Conservation (phyloP, 2,329 filamentous ascomycete species). For the Pseudomassariella vexata region DNA sequence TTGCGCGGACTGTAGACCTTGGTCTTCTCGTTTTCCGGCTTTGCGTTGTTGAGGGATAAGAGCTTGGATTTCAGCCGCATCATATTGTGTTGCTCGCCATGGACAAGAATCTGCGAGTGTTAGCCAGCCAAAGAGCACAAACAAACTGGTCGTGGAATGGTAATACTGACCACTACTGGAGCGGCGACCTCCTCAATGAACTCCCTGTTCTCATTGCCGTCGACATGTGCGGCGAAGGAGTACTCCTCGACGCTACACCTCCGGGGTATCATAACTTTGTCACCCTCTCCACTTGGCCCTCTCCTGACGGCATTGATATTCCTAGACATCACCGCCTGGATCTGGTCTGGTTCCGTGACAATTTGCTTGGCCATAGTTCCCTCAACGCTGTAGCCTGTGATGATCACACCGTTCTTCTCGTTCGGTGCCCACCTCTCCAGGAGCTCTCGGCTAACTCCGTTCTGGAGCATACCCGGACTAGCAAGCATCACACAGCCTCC, state of each 20-base stretch:
- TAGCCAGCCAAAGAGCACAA: no score
- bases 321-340: constrained; percentile 86
- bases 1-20: constrained; percentile 94
- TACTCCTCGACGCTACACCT: constrained; percentile 91
- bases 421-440: constrained; percentile 95
- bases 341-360: constrained; percentile 89
- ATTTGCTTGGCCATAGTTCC: constrained; percentile 97
- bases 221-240: constrained; percentile 94
- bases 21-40: constrained; percentile 70
- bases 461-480: constrained; percentile 96
- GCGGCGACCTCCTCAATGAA: constrained; percentile 94
- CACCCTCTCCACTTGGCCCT: constrained; percentile 62
- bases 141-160: background rate
- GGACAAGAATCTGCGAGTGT: constrained; percentile 72
- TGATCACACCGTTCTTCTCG: constrained; percentile 95
- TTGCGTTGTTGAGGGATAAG: constrained; percentile 81
- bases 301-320: constrained; percentile 58
- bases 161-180: constrained; percentile 75
- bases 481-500: constrained; percentile 96
- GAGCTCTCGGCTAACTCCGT: constrained; percentile 86
- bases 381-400: constrained; percentile 97
- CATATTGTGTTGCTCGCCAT: constrained; percentile 97
- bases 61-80: constrained; percentile 93
- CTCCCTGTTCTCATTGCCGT: constrained; percentile 89
- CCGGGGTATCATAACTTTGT: constrained; percentile 85